These are phyloP conservation scores for Fusarium sp. DNA, from an alignment of 2,329 filamentous ascomycete genomes.

Conservation along the genomic window DNA sequence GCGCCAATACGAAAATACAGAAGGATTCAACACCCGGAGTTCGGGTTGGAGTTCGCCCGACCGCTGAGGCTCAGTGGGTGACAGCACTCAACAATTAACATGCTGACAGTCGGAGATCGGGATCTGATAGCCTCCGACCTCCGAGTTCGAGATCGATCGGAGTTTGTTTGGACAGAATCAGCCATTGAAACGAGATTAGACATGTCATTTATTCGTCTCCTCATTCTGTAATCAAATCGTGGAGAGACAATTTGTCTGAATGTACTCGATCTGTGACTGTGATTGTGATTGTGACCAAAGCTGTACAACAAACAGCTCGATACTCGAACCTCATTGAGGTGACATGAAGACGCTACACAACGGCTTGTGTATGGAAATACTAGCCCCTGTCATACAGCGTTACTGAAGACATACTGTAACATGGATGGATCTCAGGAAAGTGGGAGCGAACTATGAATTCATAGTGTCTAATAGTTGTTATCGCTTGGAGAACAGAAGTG, in stretches of 20 bases:
- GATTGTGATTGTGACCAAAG: neutral
- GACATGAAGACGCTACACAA: conserved; percentile 32
- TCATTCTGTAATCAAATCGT: neutral
- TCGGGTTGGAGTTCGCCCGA: conserved; percentile 18
- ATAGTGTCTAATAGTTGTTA: neutral
- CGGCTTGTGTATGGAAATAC: conserved; percentile 25
- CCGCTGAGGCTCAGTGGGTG: neutral
- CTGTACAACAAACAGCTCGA: conserved; percentile 11
- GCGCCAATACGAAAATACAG: conserved; percentile 18
- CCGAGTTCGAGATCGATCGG: conserved; percentile 7
- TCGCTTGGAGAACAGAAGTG: neutral
- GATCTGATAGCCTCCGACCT: conserved; percentile 5
- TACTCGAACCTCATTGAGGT: conserved; percentile 40
- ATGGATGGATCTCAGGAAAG: neutral
- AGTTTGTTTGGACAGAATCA: neutral
- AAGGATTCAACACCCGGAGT: conserved; percentile 9
- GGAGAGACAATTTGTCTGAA: neutral
- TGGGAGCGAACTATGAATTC: neutral
- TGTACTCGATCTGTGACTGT: neutral
- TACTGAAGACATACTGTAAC: neutral
- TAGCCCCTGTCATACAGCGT: conserved; percentile 22
- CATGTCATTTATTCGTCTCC: conserved; percentile 7
- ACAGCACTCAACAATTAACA: neutral
- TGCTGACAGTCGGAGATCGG: conserved; percentile 21
- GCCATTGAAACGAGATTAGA: conserved; percentile 1